Conservation (phyloP, 2,329 filamentous ascomycete genomes). For the Pseudovirgaria hyperparasitica region DNA sequence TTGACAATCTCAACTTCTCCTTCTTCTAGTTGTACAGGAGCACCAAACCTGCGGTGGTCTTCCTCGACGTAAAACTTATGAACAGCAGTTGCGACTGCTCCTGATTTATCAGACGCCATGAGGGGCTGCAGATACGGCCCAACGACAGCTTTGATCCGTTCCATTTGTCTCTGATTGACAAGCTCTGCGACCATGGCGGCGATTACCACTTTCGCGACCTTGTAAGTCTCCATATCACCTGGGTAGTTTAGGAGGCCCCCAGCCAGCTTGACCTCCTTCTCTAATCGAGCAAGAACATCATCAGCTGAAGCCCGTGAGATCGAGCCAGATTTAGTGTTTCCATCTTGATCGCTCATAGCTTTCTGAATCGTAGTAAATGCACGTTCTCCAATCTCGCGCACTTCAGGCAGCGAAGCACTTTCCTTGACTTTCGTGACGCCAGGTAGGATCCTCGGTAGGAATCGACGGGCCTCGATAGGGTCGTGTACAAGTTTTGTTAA, state of each 20-base stretch:
- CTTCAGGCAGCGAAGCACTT: constrained; percentile 84
- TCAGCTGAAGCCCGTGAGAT: constrained; percentile 55
- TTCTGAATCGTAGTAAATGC: constrained; percentile 81
- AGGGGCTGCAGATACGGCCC: constrained; percentile 65
- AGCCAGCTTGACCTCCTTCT: constrained; percentile 61
- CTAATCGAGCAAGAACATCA: constrained; percentile 62
- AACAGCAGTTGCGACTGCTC: constrained; percentile 58
- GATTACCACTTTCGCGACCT: constrained; percentile 59
- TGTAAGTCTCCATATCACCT: constrained; percentile 50
- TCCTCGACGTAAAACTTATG: constrained; percentile 69
- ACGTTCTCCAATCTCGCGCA: constrained; percentile 75
- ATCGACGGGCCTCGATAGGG: constrained; percentile 85
- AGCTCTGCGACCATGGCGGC: constrained; percentile 77
- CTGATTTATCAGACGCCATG: constrained; percentile 48
- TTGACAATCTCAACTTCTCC: constrained; percentile 96
- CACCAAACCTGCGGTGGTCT: constrained; percentile 76
- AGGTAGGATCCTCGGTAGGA: constrained; percentile 86
- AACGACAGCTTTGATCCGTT: constrained; percentile 57
- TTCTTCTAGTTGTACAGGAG: constrained; percentile 75
- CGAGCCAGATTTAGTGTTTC: constrained; percentile 41
- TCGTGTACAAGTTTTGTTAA: constrained; percentile 95
- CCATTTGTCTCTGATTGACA: constrained; percentile 67
- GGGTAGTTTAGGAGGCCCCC: constrained; percentile 49
- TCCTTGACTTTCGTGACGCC: constrained; percentile 84
- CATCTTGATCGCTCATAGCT: constrained; percentile 57